These are phyloP conservation scores for Ballota nigra DNA, from an alignment of 257 asterid species.

Conservation along the genomic window DNA sequence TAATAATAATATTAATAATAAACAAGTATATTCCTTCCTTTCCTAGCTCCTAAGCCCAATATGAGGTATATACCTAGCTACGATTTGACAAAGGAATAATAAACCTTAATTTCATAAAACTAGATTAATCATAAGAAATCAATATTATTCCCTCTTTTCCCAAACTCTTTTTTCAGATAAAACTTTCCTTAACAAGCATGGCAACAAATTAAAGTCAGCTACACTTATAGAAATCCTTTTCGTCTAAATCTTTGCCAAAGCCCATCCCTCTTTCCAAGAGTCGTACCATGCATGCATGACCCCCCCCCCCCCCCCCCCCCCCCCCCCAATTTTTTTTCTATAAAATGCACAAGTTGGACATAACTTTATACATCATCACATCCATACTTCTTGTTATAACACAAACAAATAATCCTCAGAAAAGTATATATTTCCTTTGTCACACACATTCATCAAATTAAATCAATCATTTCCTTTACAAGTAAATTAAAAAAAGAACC, in stretches of 20 bases:
- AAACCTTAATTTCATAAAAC: not conserved
- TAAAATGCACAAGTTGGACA: conserved; percentile 32
- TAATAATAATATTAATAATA: no score
- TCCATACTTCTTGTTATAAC: conserved; percentile 24
- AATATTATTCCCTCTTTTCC: not conserved
- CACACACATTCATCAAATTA: not conserved
- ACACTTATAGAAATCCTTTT: conserved; percentile 17
- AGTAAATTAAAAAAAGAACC: no score
- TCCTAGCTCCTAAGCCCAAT: no score
- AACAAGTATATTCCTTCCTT: no score
- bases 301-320: no score
- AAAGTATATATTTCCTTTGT: not conserved
- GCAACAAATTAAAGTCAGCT: conserved; percentile 33
- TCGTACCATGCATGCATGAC: conserved; percentile 19
- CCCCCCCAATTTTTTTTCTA: not conserved
- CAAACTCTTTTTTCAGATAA: not conserved
- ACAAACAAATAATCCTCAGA: not conserved
- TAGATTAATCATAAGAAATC: not conserved
- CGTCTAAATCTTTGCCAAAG: conserved; percentile 35
- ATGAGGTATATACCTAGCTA: not conserved
- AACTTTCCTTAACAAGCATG: conserved; percentile 23
- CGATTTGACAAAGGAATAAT: not conserved
- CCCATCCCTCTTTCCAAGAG: conserved; percentile 33
- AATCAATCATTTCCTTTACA: conserved; percentile 4
- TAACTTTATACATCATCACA: conserved; percentile 21